Evolutionary conservation across 371 early-diverging fungal species (phyloP).

Genomic region (Actinomortierella wolfii): DNA sequence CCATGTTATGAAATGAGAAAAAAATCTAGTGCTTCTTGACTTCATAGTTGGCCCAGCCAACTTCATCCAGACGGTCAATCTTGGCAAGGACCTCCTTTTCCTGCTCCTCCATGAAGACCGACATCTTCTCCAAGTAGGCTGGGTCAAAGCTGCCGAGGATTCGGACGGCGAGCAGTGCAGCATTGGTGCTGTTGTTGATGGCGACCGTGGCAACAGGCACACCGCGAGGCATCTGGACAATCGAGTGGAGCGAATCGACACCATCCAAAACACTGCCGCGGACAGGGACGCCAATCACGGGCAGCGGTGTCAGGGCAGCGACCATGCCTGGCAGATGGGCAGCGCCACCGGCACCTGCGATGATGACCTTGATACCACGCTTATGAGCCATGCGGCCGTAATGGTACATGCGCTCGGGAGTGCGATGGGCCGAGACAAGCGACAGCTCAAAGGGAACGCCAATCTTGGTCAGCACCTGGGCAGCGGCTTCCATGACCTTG

Average conservation of each 20-base stretch:
- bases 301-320: conserved; percentile 93
- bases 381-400: conserved; percentile 87
- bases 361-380: conserved; percentile 92
- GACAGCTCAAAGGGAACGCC: conserved; percentile 93
- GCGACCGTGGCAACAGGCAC: conserved; percentile 98
- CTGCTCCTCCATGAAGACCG: conserved; percentile 75
- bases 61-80: conserved; percentile 72
- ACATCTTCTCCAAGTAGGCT: conserved; percentile 76
- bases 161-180: conserved; percentile 92
- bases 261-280: conserved; percentile 92
- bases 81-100: conserved; percentile 86
- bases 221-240: conserved; percentile 98
- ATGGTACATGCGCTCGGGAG: conserved; percentile 90
- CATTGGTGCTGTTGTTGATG: conserved; percentile 95
- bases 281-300: conserved; percentile 97
- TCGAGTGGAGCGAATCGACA: conserved; percentile 93
- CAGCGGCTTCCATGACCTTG: conserved; percentile 91
- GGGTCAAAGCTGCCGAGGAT: conserved; percentile 85
- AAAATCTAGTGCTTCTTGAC: conserved; percentile 30
- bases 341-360: conserved; percentile 98
- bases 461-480: conserved; percentile 83
- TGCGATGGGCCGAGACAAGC: conserved; percentile 96
- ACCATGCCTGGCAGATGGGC: conserved; percentile 99
- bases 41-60: conserved; percentile 75
- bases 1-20: no score